These are phyloP conservation scores for Cinchona pubescens DNA, from an alignment of 257 asterid genomes.

Conservation along the genomic window DNA sequence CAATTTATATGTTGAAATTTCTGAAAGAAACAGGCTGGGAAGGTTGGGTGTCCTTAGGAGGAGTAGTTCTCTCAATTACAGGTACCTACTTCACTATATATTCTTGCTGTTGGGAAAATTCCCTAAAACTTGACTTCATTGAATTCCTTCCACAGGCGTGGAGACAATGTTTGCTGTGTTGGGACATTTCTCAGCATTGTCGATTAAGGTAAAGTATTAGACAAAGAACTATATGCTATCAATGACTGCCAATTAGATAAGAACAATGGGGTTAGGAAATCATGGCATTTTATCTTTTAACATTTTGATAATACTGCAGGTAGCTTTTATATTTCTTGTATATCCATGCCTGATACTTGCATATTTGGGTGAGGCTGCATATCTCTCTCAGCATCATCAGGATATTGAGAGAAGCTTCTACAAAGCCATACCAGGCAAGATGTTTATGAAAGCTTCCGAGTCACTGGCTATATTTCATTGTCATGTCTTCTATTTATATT, in stretches of 20 bases:
- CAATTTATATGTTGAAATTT: constrained; percentile 32
- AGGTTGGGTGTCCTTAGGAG: constrained; percentile 44
- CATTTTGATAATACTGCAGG: constrained; percentile 3
- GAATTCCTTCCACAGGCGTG: constrained; percentile 30
- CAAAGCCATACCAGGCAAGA: constrained; percentile 36
- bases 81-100: constrained; percentile 19
- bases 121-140: neutral
- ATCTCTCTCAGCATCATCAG: constrained; percentile 28
- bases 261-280: neutral
- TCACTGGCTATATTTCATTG: neutral
- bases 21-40: constrained; percentile 29
- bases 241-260: neutral
- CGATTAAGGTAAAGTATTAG: constrained; percentile 29
- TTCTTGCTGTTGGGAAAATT: neutral
- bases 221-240: neutral
- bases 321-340: constrained; percentile 28
- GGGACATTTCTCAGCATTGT: constrained; percentile 53
- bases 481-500: constrained; percentile 3
- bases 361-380: constrained; percentile 41
- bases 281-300: neutral
- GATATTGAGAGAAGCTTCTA: constrained; percentile 33
- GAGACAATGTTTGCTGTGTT: constrained; percentile 65
- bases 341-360: constrained; percentile 36
- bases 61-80: constrained; percentile 42
- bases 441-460: neutral